Conservation (phyloP, 768 basidiomycete species). For the Lentinula raphanica region DNA sequence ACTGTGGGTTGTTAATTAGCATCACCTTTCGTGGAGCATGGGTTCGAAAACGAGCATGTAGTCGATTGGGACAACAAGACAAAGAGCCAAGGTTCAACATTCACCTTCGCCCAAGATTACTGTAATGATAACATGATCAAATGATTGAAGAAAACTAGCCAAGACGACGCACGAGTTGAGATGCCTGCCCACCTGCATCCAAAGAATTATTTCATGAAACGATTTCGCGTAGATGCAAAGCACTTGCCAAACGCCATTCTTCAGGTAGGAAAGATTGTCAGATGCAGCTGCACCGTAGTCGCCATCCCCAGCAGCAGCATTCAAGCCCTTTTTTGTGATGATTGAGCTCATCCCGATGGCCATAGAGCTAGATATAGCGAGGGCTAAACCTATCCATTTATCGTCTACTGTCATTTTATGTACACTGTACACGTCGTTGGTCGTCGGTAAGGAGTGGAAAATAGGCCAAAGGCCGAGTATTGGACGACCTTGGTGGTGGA, state of each 20-base stretch:
- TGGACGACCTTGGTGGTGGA: not conserved
- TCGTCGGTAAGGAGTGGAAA: not conserved
- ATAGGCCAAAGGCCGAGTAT: constrained; percentile 2
- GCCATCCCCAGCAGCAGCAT: constrained; percentile 64
- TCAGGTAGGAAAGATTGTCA: constrained; percentile 81
- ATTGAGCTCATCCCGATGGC: constrained; percentile 96
- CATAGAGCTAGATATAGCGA: constrained; percentile 80
- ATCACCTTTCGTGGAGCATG: not conserved
- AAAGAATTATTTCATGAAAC: not conserved
- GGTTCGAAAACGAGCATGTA: not conserved
- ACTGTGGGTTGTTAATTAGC: constrained; percentile 31
- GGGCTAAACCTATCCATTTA: constrained; percentile 89
- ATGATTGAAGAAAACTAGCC: constrained; percentile 10
- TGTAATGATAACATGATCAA: constrained; percentile 27
- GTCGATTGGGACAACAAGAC: too few relatives aligned
- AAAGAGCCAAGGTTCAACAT: not conserved
- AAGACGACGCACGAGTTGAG: constrained; percentile 67
- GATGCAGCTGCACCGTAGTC: constrained; percentile 54
- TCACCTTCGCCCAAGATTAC: constrained; percentile 91
- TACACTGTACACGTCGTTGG: not conserved
- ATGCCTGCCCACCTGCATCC: constrained; percentile 74
- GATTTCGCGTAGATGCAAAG: too few relatives aligned
- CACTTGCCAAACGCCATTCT: constrained; percentile 76
- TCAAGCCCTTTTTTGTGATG: constrained; percentile 99
- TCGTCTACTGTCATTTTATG: constrained; percentile 66